Evolutionary conservation across 768 basidiomycete species (phyloP), one percentile per base, ranked within the genome.

Genomic region (Galerina marginata): DNA sequence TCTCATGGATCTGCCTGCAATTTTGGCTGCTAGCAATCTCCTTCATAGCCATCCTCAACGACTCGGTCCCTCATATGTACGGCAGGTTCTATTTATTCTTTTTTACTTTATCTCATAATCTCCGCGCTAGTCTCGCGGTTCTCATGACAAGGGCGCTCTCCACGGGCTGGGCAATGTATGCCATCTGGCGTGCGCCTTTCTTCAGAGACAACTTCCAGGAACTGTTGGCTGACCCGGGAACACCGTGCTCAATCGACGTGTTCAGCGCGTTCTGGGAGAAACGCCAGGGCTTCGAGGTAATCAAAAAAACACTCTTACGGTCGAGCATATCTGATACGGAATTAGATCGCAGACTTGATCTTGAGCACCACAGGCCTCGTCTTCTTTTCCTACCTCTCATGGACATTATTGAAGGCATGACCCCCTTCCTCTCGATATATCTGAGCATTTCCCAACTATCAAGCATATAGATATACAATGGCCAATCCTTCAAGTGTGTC

Each of bases 51-150:
- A 77, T 86, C 58, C 60, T 81, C 15, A 76, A 76, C 39, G 81
- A 84, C 58, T 86, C 85, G 1, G 78, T 84, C 2, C 83, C 86
- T 15, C 86, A 87, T 65, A 69, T 81, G 85, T 85, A 62, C 56
- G 80, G 66, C 39, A 40, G 16, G 11, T 39, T 56, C 26, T 51
- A 14, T 38, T 38, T n/a, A 9, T 10, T 42, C 12, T 44, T 43
- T 20, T 50, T 47, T 6, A 25, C 33, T 26, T 53, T 6, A 45
- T 4, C 14, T 6, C 6, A 15, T 23, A 5, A 6, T 50, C 14
- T 36, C 56, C 23, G 7, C 39, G 42, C 47, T 40, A 86, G 85
- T 4, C 67, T 85, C 25, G 81, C 85, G 0, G 81, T 81, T 3
- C 65, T 85, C 5, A 74, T 77, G 48, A 80, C 82, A 12, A 85